Conservation (phyloP, 139 green algal genomes). For the Zygnema circumcarinatum region DNA sequence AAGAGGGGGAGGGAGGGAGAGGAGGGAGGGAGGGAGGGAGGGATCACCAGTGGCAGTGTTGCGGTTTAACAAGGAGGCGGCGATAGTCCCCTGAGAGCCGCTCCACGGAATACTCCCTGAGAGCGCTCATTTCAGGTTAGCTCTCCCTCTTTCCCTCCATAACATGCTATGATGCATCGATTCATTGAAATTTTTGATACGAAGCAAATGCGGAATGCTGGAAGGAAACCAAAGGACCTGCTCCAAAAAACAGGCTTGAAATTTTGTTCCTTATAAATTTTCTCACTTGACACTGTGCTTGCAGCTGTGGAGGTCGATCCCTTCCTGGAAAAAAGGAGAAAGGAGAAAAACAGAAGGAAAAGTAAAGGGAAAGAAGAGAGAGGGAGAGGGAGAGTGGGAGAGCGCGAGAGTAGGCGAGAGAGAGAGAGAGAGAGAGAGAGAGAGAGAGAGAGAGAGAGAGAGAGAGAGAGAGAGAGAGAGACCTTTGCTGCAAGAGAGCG, state of each 20-base stretch:
- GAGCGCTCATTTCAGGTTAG: too few species aligned
- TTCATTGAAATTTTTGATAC: too few species aligned
- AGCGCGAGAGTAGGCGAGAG: neutral
- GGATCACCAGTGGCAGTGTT: constrained; percentile 19
- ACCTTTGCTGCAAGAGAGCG: constrained; percentile 46
- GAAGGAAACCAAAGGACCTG: neutral
- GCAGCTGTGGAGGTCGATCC: neutral
- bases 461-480: neutral
- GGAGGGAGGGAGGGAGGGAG: neutral
- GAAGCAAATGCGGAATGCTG: neutral
- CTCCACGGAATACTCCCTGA: constrained; percentile 38
- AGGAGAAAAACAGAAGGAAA: neutral
- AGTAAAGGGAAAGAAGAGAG: neutral
- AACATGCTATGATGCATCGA: too few species aligned
- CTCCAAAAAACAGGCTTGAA: neutral
- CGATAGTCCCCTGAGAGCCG: constrained; percentile 30
- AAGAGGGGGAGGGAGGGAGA: neutral
- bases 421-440: neutral
- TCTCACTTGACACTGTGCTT: constrained; percentile 40
- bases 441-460: neutral
- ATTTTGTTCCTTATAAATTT: neutral
- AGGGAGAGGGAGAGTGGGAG: neutral
- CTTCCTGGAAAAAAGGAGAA: neutral
- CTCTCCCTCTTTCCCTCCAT: too few species aligned
- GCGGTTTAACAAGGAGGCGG: neutral